phyloP scores from a whole-genome alignment of 202 grass and related monocot genomes.

The Carex sylvatica region DNA sequence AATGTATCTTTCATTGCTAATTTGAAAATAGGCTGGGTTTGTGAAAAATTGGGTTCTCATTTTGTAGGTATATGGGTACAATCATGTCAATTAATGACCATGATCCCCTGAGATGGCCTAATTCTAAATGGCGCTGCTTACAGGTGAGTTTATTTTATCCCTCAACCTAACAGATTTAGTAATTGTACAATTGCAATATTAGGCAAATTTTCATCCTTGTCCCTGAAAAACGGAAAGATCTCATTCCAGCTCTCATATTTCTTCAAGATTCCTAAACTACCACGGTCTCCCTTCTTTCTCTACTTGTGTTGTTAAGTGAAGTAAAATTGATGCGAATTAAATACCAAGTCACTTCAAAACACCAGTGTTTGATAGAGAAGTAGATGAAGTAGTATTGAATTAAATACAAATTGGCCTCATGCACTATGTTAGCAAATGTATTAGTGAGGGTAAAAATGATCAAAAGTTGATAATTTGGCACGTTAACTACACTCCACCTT shows the following conservation, averaged over 20 bases:
- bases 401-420: too few species aligned
- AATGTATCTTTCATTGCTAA: conserved; percentile 27
- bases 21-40: not conserved
- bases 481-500: too few species aligned
- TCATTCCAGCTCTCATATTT: not conserved
- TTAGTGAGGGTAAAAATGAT: too few species aligned
- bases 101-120: conserved; percentile 94
- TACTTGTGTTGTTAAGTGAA: too few species aligned
- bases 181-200: not conserved
- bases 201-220: not conserved
- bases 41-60: not conserved
- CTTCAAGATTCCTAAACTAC: not conserved
- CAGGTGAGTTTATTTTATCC: conserved; percentile 43
- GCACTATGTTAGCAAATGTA: too few species aligned
- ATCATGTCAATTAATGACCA: conserved; percentile 72
- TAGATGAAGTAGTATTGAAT: too few species aligned
- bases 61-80: conserved; percentile 77
- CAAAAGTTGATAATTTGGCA: too few species aligned
- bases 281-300: not conserved
- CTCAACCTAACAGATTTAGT: not conserved
- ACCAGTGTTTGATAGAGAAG: too few species aligned
- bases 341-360: too few species aligned
- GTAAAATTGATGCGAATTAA: too few species aligned
- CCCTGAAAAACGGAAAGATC: not conserved
- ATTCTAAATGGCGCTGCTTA: conserved; percentile 94